Evolutionary conservation across 1,139 yeast species (phyloP).

Genomic region (Meyerozyma sp.): DNA sequence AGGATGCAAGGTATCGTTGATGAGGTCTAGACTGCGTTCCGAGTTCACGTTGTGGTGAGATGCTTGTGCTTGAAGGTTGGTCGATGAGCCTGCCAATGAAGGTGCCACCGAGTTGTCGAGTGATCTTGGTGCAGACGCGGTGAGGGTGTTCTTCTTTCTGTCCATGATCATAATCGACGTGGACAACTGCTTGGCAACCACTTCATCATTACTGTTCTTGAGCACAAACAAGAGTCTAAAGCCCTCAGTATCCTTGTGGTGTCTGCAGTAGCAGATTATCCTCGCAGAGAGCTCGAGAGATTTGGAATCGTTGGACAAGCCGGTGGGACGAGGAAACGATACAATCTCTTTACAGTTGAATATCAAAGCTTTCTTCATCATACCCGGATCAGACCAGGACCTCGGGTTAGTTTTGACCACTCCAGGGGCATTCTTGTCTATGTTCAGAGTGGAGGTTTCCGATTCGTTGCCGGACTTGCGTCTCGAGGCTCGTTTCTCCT

Average conservation of each 20-base stretch:
- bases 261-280: constrained; percentile 93
- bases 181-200: constrained; percentile 70
- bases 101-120: constrained; percentile 14
- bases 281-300: constrained; percentile 74
- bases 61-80: constrained; percentile 9
- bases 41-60: background rate
- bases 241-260: constrained; percentile 81
- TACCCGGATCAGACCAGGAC: constrained; percentile 69
- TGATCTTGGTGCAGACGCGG: constrained; percentile 12
- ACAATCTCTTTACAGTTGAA: constrained; percentile 88
- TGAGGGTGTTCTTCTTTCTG: constrained; percentile 58
- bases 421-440: constrained; percentile 14
- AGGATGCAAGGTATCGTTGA: constrained; percentile 20
- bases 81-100: constrained; percentile 19
- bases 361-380: constrained; percentile 76
- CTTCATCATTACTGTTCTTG: constrained; percentile 51
- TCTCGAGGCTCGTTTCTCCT: constrained; percentile 88
- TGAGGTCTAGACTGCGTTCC: background rate
- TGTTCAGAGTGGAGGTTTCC: constrained; percentile 24
- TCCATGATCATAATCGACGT: constrained; percentile 87
- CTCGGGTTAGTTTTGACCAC: constrained; percentile 41
- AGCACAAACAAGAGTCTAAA: constrained; percentile 70
- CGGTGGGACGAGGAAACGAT: constrained; percentile 63
- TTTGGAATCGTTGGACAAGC: constrained; percentile 33
- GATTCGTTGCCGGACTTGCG: constrained; percentile 59